A percentile compares a stretch with the other conserved stretches of the same genome.
These are phyloP conservation scores for Blastocystis sp. DNA, from an alignment of 352 stramenopile genomes.

Conservation along the genomic window DNA sequence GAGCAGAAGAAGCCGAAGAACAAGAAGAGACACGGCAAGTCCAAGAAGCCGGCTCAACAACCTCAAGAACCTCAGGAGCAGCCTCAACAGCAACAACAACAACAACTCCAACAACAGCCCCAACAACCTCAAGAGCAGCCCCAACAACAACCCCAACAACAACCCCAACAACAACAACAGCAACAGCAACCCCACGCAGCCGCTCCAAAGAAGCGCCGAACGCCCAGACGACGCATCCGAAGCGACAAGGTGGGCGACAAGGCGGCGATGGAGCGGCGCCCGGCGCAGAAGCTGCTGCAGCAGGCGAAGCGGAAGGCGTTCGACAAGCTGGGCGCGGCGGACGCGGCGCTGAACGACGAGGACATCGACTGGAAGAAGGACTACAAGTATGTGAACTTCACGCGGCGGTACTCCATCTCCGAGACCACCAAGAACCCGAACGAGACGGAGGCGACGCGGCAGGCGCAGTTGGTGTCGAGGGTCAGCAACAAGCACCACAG, in stretches of 20 bases:
- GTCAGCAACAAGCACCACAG: neutral
- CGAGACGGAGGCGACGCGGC: constrained; percentile 13
- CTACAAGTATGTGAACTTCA: neutral
- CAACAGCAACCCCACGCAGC: neutral
- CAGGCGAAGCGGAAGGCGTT: neutral
- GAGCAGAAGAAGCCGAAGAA: neutral
- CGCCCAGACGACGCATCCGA: neutral
- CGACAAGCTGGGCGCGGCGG: neutral
- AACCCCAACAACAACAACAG: neutral
- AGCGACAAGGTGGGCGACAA: neutral
- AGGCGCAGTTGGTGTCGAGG: neutral
- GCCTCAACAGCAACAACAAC: neutral
- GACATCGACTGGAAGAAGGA: constrained; percentile 26
- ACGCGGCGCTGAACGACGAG: neutral
- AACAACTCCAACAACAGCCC: neutral
- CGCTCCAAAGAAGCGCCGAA: neutral
- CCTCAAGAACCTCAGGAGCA: neutral
- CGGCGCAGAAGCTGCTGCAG: neutral
- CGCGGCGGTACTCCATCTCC: neutral
- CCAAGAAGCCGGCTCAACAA: neutral
- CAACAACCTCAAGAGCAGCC: neutral
- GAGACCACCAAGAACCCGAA: neutral
- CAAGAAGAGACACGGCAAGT: neutral
- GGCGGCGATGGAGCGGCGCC: neutral
- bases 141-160: neutral